Conservation (phyloP, 2,329 filamentous ascomycete species). For the Claviceps humidiphila region DNA sequence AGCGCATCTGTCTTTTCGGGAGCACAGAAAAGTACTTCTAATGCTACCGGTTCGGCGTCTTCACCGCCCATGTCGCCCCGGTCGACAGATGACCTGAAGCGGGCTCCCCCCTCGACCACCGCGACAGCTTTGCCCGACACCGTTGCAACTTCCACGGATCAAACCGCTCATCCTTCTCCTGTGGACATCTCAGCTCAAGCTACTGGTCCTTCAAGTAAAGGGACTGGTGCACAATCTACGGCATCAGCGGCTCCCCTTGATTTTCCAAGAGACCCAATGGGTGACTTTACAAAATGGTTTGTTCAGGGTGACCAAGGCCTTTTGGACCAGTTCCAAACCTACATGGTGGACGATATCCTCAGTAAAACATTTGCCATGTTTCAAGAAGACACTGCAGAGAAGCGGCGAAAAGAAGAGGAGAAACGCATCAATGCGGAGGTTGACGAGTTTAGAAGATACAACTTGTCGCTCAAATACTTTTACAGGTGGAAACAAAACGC, state of each 20-base stretch:
- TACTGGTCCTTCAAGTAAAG: background rate
- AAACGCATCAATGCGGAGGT: constrained; percentile 32
- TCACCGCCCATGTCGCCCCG: background rate
- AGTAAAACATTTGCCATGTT: constrained; percentile 27
- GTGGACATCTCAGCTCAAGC: background rate
- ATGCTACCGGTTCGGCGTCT: background rate
- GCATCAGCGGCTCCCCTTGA: background rate
- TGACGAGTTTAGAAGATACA: constrained; percentile 33
- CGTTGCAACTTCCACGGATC: background rate
- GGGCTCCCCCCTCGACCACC: background rate
- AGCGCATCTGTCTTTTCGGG: background rate
- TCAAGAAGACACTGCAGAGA: constrained; percentile 26
- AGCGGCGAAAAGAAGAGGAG: constrained; percentile 33
- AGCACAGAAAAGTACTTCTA: background rate
- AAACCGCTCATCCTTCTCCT: background rate
- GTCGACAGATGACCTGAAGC: background rate
- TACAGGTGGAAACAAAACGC: constrained; percentile 41
- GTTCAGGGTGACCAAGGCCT: constrained; percentile 40
- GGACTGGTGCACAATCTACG: background rate
- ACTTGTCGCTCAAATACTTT: constrained; percentile 40
- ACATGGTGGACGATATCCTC: constrained; percentile 32
- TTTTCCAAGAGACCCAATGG: constrained; percentile 28
- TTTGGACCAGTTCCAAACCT: constrained; percentile 35
- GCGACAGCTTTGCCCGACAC: background rate
- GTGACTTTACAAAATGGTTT: constrained; percentile 40